A percentile compares a stretch with the other conserved stretches of the same genome.
These are phyloP conservation scores for Inonotus hispidus DNA, from an alignment of 1,284 basidiomycete species.

Conservation along the genomic window DNA sequence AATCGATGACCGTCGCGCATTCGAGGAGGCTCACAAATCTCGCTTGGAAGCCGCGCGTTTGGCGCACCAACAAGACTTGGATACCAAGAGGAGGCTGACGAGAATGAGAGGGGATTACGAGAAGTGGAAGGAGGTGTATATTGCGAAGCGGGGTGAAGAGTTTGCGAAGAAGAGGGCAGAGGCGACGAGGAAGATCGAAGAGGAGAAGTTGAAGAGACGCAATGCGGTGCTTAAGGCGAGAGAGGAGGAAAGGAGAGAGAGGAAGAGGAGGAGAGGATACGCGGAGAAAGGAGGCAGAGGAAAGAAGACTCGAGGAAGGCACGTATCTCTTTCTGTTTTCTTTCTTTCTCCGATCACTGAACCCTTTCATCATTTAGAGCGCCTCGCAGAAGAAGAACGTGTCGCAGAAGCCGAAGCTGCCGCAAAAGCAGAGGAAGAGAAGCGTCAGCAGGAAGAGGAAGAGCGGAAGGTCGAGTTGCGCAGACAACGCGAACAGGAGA, in stretches of 20 bases:
- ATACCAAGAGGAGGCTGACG: constrained; percentile 73
- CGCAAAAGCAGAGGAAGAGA: constrained; percentile 43
- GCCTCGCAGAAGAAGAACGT: constrained; percentile 48
- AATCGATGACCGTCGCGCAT: constrained; percentile 64
- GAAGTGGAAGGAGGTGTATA: constrained; percentile 53
- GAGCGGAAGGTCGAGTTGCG: constrained; percentile 49
- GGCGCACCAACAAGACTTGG: constrained; percentile 67
- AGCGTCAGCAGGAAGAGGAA: constrained; percentile 55
- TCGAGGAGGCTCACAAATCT: constrained; percentile 59
- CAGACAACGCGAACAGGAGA: constrained; percentile 63
- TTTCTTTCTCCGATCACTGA: constrained; percentile 7
- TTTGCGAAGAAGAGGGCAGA: constrained; percentile 57
- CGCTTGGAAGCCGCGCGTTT: constrained; percentile 57
- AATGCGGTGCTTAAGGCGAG: constrained; percentile 48
- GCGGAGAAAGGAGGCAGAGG: constrained; percentile 48
- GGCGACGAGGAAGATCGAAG: constrained; percentile 71
- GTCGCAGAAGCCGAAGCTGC: constrained; percentile 47
- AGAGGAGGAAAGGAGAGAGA: constrained; percentile 50
- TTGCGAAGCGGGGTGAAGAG: constrained; percentile 66
- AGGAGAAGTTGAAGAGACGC: constrained; percentile 79
- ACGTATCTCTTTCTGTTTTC: constrained; percentile 22
- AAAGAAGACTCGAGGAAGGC: constrained; percentile 49
- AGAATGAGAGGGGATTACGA: constrained; percentile 77
- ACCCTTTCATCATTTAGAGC: constrained; percentile 36
- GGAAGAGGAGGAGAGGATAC: constrained; percentile 45